These are phyloP conservation scores for Ophiosphaerella herpotricha DNA, from an alignment of 2,329 filamentous ascomycete species.

Conservation along the genomic window DNA sequence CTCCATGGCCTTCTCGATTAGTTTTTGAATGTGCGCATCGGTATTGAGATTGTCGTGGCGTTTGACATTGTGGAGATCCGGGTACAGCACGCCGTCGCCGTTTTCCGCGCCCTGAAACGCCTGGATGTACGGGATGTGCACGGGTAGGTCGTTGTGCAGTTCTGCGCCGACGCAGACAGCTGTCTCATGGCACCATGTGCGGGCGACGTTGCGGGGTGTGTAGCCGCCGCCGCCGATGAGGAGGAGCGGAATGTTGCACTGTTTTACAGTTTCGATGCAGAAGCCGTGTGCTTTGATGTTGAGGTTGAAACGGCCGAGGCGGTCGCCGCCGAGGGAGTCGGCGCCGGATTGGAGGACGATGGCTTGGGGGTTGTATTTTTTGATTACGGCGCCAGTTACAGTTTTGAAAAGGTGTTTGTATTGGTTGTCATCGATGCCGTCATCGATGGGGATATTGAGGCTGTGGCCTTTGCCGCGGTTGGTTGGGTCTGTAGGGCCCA, in stretches of 20 bases:
- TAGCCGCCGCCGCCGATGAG: constrained; percentile 95
- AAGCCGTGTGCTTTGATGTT: constrained; percentile 93
- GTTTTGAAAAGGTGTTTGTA: constrained; percentile 84
- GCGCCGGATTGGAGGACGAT: constrained; percentile 96
- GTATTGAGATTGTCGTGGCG: constrained; percentile 78
- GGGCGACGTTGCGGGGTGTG: constrained; percentile 92
- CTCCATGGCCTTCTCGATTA: constrained; percentile 78
- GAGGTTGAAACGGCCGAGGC: constrained; percentile 93
- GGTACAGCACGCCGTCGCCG: constrained; percentile 71
- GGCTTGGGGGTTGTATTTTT: constrained; percentile 83
- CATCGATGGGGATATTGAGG: constrained; percentile 86
- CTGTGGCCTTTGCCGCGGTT: constrained; percentile 89
- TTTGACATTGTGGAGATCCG: constrained; percentile 78
- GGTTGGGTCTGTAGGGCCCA: constrained; percentile 78
- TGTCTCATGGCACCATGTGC: constrained; percentile 96
- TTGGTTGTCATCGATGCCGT: constrained; percentile 88
- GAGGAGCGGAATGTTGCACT: constrained; percentile 77
- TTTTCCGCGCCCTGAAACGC: constrained; percentile 84
- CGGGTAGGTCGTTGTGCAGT: constrained; percentile 74
- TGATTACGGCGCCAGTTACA: constrained; percentile 77
- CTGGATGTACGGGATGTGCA: constrained; percentile 80
- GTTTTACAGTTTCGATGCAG: constrained; percentile 89
- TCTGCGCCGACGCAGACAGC: constrained; percentile 80
- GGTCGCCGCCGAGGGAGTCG: constrained; percentile 90
- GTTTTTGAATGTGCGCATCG: constrained; percentile 72